Base-by-base conservation (phyloP, 2,329 filamentous ascomycete genomes). In the Ascochyta pisi region DNA sequence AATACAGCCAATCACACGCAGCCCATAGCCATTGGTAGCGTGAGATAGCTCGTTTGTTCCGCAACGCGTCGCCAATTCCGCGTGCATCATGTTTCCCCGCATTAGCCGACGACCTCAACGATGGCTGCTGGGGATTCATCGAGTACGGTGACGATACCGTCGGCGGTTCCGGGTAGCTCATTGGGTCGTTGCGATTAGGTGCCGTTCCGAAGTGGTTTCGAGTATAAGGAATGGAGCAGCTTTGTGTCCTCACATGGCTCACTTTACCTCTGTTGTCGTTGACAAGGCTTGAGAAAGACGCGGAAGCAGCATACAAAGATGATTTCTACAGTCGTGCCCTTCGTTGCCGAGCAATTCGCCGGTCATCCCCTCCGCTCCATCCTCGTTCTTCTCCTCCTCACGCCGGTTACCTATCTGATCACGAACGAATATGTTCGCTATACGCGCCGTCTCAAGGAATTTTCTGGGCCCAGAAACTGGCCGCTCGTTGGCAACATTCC, bases 401-500 rank as follows among this genome's bases (percentile, higher is more conserved):
- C 74, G 4, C 72, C 74, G 0, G 19, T 76, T 3, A 47, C 61
- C 4, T 78, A 79, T 50, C 24, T 79, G 34, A 3, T 76, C 19
- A 41, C 62, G 43, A 78, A 77, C 35, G 77, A 79, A 54, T 65
- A 72, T 38, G 52, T 73, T 19, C 70, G 76, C 29, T 64, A 67
- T 15, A 67, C 69, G 13, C 67, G 70, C 1, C 69, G 77, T 3
- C 53, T 78, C 2, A 74, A 76, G 7, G 71, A 68, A 6, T 78
- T 79, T 61, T 37, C 62, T 0, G 77, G 77, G 4, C 77, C 77
- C 1, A 62, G 63, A 26, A 77, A 76, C 40, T 73, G 73, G 61
- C 76, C 75, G 0, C 51, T 78, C 13, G 72, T 79, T 8, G 77
- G 77, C 13, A 79, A 79, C 54, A 77, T 79, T 26, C 73, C 75